phyloP scores from a whole-genome alignment of 257 asterid species.

The Petunia axillaris region DNA sequence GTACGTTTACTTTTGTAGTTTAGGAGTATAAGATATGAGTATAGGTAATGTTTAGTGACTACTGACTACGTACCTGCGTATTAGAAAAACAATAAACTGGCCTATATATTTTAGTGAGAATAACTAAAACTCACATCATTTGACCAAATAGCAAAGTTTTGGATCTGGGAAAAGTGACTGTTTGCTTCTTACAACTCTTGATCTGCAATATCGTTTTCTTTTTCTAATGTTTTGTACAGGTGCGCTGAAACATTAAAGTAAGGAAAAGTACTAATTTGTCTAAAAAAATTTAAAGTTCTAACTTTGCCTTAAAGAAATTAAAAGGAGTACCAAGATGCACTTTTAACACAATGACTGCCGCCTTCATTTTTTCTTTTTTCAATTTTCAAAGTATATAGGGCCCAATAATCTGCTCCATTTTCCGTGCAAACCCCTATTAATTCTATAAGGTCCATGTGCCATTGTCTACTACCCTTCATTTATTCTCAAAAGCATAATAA shows the following conservation, averaged over 20 bases:
- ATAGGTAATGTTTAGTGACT: neutral
- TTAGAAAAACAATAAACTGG: neutral
- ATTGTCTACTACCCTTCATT: constrained; percentile 23
- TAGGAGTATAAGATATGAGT: neutral
- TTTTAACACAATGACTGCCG: constrained; percentile 28
- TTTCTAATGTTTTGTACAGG: neutral
- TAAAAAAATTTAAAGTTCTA: neutral
- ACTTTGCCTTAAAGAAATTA: neutral
- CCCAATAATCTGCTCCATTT: constrained; percentile 36
- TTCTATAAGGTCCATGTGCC: constrained; percentile 24
- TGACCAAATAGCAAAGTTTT: neutral
- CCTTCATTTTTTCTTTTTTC: neutral
- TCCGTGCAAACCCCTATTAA: constrained; percentile 39
- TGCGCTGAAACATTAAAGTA: constrained; percentile 5
- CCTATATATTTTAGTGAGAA: neutral
- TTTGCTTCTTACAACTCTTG: neutral
- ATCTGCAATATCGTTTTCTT: no score
- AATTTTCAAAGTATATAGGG: neutral
- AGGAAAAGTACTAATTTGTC: constrained; percentile 28
- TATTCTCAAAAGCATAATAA: neutral
- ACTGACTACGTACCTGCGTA: no score
- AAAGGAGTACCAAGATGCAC: constrained; percentile 16
- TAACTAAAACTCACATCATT: no score
- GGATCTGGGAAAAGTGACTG: neutral
- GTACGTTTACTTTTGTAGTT: neutral